Percentiles rank a stretch among this genome's conserved stretches.
phyloP scores from a whole-genome alignment of 2,329 filamentous ascomycete species.

The Graphilbum sp. region DNA sequence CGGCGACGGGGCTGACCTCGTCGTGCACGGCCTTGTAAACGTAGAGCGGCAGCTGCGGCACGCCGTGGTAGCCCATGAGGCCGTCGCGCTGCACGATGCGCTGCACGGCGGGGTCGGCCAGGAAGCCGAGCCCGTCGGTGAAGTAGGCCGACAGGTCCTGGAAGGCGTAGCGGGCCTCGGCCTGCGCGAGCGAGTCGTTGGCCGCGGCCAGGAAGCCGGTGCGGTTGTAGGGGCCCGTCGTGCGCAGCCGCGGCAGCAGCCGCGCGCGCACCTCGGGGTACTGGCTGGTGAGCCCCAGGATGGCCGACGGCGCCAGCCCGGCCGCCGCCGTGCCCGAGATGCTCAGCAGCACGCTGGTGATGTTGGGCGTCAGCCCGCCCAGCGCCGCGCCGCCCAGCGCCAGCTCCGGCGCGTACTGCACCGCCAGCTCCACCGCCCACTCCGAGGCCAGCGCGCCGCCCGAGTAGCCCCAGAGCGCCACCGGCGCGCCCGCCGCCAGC shows the following conservation, averaged over 20 bases:
- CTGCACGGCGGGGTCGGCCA: conserved; percentile 10
- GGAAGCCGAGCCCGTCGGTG: conserved; percentile 15
- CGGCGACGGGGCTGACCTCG: conserved; percentile 22
- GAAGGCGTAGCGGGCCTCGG: conserved; percentile 14
- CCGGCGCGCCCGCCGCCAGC: conserved; percentile 16
- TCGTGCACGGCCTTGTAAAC: conserved; percentile 30
- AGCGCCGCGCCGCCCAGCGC: conserved; percentile 26
- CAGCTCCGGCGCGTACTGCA: conserved; percentile 30
- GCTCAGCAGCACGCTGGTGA: conserved; percentile 17
- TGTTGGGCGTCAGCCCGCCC: conserved; percentile 27
- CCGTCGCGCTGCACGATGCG: conserved; percentile 16
- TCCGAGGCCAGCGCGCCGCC: conserved; percentile 32
- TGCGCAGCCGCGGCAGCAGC: conserved; percentile 14
- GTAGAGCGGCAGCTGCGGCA: conserved; percentile 27
- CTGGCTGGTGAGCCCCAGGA: conserved; percentile 19
- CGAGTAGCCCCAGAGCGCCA: conserved; percentile 36
- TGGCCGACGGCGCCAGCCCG: conserved; percentile 20
- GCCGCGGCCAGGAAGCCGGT: conserved; percentile 17
- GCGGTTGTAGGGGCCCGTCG: conserved; percentile 16
- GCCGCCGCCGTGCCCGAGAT: conserved; percentile 17
- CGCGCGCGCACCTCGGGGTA: conserved; percentile 15
- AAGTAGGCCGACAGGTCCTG: conserved; percentile 25
- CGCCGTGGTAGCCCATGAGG: conserved; percentile 19
- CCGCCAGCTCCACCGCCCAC: conserved; percentile 31
- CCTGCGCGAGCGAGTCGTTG: conserved; percentile 14